Evolutionary conservation across 2,329 filamentous ascomycete species (phyloP).

Genomic region (Fusarium pseudoanthophilum): DNA sequence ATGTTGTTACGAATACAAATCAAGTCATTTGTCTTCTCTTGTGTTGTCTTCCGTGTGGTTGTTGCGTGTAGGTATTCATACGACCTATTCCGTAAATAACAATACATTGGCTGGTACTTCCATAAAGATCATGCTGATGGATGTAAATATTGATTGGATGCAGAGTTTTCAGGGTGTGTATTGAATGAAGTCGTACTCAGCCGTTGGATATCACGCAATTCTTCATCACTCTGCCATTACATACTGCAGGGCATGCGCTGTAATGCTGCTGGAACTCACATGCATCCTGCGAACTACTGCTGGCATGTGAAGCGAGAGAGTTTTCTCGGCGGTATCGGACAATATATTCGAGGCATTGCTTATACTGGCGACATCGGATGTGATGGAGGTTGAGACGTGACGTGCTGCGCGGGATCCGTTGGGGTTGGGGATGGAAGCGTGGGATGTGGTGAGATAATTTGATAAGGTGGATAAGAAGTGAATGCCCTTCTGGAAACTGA

Average conservation of each 20-base stretch:
- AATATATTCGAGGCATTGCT: neutral
- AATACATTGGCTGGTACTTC: conserved; percentile 1
- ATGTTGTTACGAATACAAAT: neutral
- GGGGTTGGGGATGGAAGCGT: conserved; percentile 18
- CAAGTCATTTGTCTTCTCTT: neutral
- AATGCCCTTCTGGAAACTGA: conserved; percentile 11
- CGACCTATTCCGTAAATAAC: neutral
- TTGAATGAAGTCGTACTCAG: neutral
- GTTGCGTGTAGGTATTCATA: neutral
- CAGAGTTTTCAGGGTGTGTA: neutral
- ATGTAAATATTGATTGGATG: neutral
- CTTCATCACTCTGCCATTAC: neutral
- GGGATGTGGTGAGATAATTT: conserved; percentile 23
- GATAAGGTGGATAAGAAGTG: conserved; percentile 17
- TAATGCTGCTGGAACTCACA: neutral
- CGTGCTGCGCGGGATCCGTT: conserved; percentile 10
- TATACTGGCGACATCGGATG: conserved; percentile 14
- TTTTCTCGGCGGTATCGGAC: conserved; percentile 10
- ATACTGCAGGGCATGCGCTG: neutral
- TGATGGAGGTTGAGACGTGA: neutral
- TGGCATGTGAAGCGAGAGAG: conserved; percentile 9
- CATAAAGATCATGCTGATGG: neutral
- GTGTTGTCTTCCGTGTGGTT: neutral
- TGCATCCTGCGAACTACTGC: conserved; percentile 3
- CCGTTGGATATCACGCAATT: conserved; percentile 12